phyloP scores from a whole-genome alignment of 2,329 filamentous ascomycete genomes.

The Claviceps sorghi region DNA sequence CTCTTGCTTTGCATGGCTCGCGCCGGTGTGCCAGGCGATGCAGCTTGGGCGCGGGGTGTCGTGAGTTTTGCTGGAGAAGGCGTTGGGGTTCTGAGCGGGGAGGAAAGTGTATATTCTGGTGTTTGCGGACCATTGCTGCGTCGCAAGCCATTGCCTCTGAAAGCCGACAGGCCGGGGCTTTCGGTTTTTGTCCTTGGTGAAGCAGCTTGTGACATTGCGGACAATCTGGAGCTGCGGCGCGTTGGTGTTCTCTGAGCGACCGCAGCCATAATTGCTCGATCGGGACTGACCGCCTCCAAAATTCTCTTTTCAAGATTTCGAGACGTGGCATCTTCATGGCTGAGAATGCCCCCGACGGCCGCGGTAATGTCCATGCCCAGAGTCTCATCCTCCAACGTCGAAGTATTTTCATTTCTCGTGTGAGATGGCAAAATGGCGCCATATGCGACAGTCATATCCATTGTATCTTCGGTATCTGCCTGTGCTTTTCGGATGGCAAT shows the following conservation, averaged over 20 bases:
- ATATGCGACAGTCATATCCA: slow-evolving; percentile 44
- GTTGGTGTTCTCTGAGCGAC: slow-evolving; percentile 11
- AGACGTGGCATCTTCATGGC: slow-evolving; percentile 15
- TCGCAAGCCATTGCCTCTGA: slow-evolving; percentile 33
- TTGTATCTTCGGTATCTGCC: slow-evolving; percentile 17
- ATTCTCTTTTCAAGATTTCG: slow-evolving; percentile 33
- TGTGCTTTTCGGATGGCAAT: slow-evolving; percentile 19
- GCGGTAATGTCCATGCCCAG: slow-evolving; percentile 55
- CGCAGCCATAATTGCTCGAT: slow-evolving; percentile 21
- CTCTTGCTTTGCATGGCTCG: slow-evolving; percentile 6
- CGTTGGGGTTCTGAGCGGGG: slow-evolving; percentile 8
- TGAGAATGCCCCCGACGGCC: slow-evolving; percentile 48
- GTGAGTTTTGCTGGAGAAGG: slow-evolving; percentile 13
- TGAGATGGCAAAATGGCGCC: slow-evolving; percentile 34
- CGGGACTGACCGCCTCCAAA: slow-evolving; percentile 40
- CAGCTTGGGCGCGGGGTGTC: slow-evolving; percentile 7
- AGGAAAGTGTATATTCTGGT: slow-evolving; percentile 8
- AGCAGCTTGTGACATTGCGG: slow-evolving; percentile 15
- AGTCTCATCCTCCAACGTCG: slow-evolving; percentile 19
- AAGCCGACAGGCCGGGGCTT: slow-evolving; percentile 40
- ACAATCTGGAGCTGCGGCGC: slow-evolving; percentile 7
- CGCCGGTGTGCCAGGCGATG: neutral
- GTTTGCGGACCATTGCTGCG: slow-evolving; percentile 29
- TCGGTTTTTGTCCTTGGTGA: slow-evolving; percentile 20
- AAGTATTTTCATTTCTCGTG: slow-evolving; percentile 18